A percentile compares a stretch with the other conserved stretches of the same genome.
Conservation (phyloP, 345 rosid genomes). For the Hibiscus mutabilis region DNA sequence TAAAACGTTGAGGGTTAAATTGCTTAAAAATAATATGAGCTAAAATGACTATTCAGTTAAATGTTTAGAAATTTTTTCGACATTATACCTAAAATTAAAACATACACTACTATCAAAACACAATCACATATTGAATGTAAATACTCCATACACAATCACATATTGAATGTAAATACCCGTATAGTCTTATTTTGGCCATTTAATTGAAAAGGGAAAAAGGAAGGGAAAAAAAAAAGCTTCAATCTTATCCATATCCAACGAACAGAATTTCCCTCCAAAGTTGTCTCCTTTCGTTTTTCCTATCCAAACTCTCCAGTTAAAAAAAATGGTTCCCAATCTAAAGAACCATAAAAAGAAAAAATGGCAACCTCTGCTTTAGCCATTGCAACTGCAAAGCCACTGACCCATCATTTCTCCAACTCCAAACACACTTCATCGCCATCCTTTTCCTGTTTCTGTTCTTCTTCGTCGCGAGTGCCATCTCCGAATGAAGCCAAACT, state of each 20-base stretch:
- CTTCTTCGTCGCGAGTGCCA: slow-evolving; percentile 15
- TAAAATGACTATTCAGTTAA: too few species aligned
- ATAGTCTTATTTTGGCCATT: too few species aligned
- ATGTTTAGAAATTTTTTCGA: too few species aligned
- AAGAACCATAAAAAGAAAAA: background rate
- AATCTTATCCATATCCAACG: slow-evolving; percentile 20
- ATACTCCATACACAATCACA: too few species aligned
- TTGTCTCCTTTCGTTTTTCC: background rate
- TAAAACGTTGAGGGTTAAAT: too few species aligned
- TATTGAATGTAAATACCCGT: too few species aligned
- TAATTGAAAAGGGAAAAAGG: background rate
- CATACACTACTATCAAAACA: too few species aligned
- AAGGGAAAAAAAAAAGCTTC: background rate
- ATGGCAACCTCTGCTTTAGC: slow-evolving; percentile 39
- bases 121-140: too few species aligned
- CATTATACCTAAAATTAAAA: too few species aligned
- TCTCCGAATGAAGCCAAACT: slow-evolving; percentile 13
- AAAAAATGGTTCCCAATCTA: slow-evolving; percentile 4
- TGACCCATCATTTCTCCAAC: slow-evolving; percentile 13
- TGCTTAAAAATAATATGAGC: too few species aligned
- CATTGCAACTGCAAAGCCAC: slow-evolving; percentile 20
- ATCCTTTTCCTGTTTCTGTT: slow-evolving; percentile 17
- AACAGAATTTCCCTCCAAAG: slow-evolving; percentile 8
- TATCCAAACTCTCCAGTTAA: background rate
- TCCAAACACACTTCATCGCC: slow-evolving; percentile 13